Base-by-base conservation (phyloP, 768 basidiomycete genomes). In the Termitomyces sp. region DNA sequence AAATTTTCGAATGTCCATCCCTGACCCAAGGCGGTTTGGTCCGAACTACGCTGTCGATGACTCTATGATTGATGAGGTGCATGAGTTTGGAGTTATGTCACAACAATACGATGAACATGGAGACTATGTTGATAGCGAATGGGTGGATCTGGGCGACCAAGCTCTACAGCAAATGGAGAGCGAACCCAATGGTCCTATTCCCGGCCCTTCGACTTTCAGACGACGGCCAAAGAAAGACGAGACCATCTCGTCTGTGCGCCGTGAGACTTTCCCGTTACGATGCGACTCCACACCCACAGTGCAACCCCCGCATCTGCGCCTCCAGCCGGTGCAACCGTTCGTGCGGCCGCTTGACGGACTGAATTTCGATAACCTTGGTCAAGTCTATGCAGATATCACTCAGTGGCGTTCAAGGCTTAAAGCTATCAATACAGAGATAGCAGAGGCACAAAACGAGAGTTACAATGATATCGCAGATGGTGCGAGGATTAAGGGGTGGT, bases 401-500 rank as follows among this genome's bases (percentile, higher is more conserved):
- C 76, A 80, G 58, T 90, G 88, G 85, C 81, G 91, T 40, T 82
- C 86, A 22, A 79, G 78, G 62, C 76, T 93, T 44, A 91, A 92
- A 74, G 75, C 77, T 15, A 88, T 92, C 70, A 92, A 93, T 69
- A 74, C 75, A 9, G 88, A 90, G 68, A 92, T 93, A 63, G 76
- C 79, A n/a, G 84, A 87, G 16, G 80, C 81, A 18, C 92, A 93
- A 72, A 76, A 78, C 58, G 80, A 83, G 51, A 79, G 82, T 55
- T 92, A 90, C 68, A 84, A 84, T 58, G 83, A 89, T 66, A 91
- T 93, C 59, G 88, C 89, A 9, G 83, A 84, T 57, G 91, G 91
- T 8, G 77, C 79, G 35, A 75, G 81, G 50, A 82, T 90, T 61
- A 88, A 87, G 66, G 92, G 92, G 0, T 93, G 91, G 90, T 69